Conservation (phyloP, 2,329 filamentous ascomycete genomes). For the Ophiostoma tasmaniense region DNA sequence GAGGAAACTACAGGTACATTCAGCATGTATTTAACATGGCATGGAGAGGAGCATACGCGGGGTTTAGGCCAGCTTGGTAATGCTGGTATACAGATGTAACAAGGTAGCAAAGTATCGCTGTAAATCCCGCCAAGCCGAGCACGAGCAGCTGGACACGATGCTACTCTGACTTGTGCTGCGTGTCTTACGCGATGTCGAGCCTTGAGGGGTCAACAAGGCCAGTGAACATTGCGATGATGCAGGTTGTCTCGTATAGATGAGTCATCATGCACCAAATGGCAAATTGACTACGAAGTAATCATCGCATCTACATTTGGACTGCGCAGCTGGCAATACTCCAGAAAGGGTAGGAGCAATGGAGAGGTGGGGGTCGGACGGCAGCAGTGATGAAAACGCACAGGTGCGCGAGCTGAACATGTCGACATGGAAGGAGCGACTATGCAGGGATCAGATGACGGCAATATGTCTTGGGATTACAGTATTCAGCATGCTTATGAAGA, state of each 20-base stretch:
- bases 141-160: neutral
- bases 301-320: no score
- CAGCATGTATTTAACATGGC: neutral
- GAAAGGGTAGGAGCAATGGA: neutral
- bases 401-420: constrained; percentile 1
- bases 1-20: neutral
- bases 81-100: neutral
- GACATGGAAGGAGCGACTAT: neutral
- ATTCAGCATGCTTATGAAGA: neutral
- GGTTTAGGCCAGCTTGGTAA: constrained; percentile 1
- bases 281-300: no score
- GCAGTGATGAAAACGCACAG: neutral
- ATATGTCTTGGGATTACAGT: neutral
- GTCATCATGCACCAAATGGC: neutral
- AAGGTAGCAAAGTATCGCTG: neutral
- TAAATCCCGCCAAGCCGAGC: neutral
- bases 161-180: neutral
- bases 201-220: neutral
- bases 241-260: neutral
- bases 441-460: constrained; percentile 2
- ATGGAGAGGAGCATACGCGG: neutral
- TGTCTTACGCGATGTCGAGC: neutral
- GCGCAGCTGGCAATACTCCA: neutral
- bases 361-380: neutral
- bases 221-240: neutral